Percentiles rank a stretch among this genome's conserved stretches.
Conservation (phyloP, 768 basidiomycete species). For the Albatrellus ellisii region DNA sequence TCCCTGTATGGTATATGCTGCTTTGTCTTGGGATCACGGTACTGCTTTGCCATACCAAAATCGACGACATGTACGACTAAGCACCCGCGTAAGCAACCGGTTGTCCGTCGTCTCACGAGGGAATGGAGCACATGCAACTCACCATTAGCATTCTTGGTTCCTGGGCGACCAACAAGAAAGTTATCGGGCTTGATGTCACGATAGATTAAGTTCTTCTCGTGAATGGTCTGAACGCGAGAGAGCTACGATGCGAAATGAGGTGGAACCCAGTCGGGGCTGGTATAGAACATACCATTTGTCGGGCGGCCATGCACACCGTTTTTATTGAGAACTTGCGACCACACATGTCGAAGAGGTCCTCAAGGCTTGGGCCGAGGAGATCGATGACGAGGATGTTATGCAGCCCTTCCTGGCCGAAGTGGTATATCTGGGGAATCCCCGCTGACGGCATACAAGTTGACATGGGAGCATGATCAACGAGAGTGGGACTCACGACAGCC, state of each 20-base stretch:
- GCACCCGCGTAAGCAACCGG: conserved; percentile 1
- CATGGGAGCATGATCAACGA: conserved; percentile 5
- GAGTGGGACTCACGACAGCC: conserved; percentile 53
- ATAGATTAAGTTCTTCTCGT: conserved; percentile 99
- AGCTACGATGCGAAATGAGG: conserved; percentile 36
- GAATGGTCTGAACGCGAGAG: conserved; percentile 91
- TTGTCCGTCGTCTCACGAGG: neutral
- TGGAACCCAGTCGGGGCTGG: neutral
- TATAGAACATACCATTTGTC: conserved; percentile 70
- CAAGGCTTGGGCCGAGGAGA: conserved; percentile 89
- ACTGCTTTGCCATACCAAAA: conserved; percentile 99
- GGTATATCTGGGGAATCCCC: conserved; percentile 98
- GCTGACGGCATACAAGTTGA: conserved; percentile 31
- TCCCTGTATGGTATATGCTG: conserved; percentile 99
- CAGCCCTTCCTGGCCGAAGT: conserved; percentile 97
- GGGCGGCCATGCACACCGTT: conserved; percentile 98
- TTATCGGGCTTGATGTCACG: conserved; percentile 99
- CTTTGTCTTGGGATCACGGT: conserved; percentile 97
- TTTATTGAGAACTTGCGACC: conserved; percentile 95
- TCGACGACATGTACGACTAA: conserved; percentile 88
- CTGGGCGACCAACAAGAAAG: conserved; percentile 90
- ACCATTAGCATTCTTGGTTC: conserved; percentile 84
- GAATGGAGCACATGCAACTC: conserved; percentile 15
- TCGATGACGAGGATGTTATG: conserved; percentile 99
- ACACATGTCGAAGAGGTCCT: conserved; percentile 99